Base-by-base conservation (phyloP, 352 stramenopile genomes). In the Pythium aphanidermatum region DNA sequence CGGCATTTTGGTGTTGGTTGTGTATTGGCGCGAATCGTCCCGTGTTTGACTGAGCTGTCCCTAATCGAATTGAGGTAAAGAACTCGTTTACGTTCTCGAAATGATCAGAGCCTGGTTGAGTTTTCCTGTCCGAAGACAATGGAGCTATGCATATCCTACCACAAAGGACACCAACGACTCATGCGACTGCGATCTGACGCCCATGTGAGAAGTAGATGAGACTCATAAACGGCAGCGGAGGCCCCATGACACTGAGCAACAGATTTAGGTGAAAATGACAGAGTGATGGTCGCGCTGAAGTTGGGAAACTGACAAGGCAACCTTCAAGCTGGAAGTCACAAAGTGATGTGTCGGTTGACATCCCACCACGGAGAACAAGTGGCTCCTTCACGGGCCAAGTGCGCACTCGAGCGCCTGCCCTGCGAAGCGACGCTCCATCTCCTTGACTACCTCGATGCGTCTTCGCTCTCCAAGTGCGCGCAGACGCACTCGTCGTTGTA, bases 401-500 rank as follows among this genome's bases (percentile, higher is more conserved):
- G n/a, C n/a, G 30, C 30, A 40, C 17, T n/a, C 3, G 17, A 9
- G 34, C 17, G 28, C 9, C 30, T 60, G 19, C 52, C 52, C 20
- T 27, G 37, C 16, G 52, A 60, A 29, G 28, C 31, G 20, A 47
- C 52, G 38, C 46, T 60, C 30, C 52, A 55, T 25, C 21, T 60
- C 24, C 52, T 60, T 5, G 32, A 55, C 21, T 60, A 46, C 20
- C 33, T 60, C 9, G 52, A 60, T 19, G 52, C 52, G 24, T 39
- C 51, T 16, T 60, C 52, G 20, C 52, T 60, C 24, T 33, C 44
- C 26, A 29, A 47, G 12, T 60, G 52, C 33, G 39, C 38, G 13
- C 31, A 55, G 32, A 60, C 52, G 2, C 32, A 36, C 26, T 46
- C 44, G 13, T 13, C 26, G 10, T 60, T 44, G 52, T 32, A 40